These are phyloP conservation scores for Monsonia emarginata DNA, from an alignment of 441 rosid species.

Conservation along the genomic window DNA sequence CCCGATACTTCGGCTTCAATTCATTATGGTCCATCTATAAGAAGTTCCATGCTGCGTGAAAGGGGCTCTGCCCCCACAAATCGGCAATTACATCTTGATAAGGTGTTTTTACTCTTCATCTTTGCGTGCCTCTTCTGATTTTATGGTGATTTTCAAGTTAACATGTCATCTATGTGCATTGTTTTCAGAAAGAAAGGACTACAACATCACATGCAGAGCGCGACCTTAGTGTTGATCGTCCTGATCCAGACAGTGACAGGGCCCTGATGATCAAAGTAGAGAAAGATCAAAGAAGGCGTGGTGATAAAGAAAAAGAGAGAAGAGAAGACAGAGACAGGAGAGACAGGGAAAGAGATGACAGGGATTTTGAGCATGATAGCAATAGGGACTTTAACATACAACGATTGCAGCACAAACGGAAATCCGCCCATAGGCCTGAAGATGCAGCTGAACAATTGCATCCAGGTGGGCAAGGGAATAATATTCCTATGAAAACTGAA, in stretches of 20 bases:
- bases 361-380: conserved; percentile 53
- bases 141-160: conserved; percentile 18
- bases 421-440: conserved; percentile 31
- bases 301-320: conserved; percentile 62
- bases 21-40: conserved; percentile 37
- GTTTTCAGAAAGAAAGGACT: conserved; percentile 63
- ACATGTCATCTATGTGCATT: conserved; percentile 22
- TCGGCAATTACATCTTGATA: conserved; percentile 49
- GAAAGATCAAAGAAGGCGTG: conserved; percentile 60
- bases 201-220: conserved; percentile 39
- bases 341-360: conserved; percentile 37
- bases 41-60: conserved; percentile 51
- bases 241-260: conserved; percentile 52
- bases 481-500: conserved; percentile 50
- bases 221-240: conserved; percentile 49
- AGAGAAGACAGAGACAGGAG: conserved; percentile 65
- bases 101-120: conserved; percentile 42
- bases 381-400: conserved; percentile 51
- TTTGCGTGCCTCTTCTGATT: conserved; percentile 8
- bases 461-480: conserved; percentile 63
- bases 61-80: conserved; percentile 49
- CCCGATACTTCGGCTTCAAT: conserved; percentile 73
- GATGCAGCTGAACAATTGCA: conserved; percentile 43
- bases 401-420: conserved; percentile 42
- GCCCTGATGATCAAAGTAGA: conserved; percentile 35